phyloP scores from a whole-genome alignment of 2,329 filamentous ascomycete genomes.

The Endoconidiophora polonica region DNA sequence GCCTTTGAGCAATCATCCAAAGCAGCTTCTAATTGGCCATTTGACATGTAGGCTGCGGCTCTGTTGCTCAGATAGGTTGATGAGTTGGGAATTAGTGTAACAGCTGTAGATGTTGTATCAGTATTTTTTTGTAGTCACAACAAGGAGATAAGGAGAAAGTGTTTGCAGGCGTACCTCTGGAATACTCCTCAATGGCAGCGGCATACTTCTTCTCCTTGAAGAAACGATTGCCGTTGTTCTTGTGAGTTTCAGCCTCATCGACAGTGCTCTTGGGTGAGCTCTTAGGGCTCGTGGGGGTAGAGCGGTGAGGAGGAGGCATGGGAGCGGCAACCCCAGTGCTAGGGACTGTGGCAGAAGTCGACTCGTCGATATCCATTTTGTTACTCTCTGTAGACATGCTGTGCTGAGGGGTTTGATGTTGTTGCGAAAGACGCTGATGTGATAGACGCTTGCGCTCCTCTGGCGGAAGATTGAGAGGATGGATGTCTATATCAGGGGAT shows the following conservation, averaged over 20 bases:
- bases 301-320: constrained; percentile 55
- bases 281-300: constrained; percentile 30
- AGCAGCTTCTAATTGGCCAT: constrained; percentile 60
- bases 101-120: constrained; percentile 39
- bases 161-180: constrained; percentile 50
- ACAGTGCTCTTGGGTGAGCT: constrained; percentile 36
- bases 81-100: constrained; percentile 72
- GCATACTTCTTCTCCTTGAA: constrained; percentile 89
- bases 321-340: constrained; percentile 33
- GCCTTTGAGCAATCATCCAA: constrained; percentile 75
- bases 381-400: constrained; percentile 39
- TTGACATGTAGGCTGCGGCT: constrained; percentile 84
- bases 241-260: constrained; percentile 81
- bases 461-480: constrained; percentile 79
- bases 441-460: constrained; percentile 71
- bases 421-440: constrained; percentile 9
- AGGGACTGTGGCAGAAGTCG: constrained; percentile 35
- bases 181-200: constrained; percentile 82
- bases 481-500: constrained; percentile 46
- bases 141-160: constrained; percentile 11
- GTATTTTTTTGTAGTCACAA: background rate
- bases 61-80: constrained; percentile 88
- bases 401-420: constrained; percentile 3
- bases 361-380: constrained; percentile 67
- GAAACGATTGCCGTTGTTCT: constrained; percentile 84